Evolutionary conservation across 106 monocot species (phyloP).

Genomic region (Acorus gramineus): DNA sequence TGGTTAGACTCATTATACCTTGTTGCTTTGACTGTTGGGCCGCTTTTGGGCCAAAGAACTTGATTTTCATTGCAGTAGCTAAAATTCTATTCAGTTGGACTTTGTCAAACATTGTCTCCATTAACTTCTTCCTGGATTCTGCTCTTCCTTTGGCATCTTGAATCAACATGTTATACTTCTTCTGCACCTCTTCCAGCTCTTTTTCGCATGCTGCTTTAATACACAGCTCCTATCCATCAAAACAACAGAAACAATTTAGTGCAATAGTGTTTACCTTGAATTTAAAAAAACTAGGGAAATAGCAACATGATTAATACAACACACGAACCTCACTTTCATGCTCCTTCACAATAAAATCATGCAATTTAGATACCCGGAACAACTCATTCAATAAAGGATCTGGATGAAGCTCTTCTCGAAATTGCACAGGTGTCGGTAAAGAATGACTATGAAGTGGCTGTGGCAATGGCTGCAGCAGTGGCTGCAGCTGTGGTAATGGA

Average conservation of each 20-base stretch:
- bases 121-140: constrained; percentile 23
- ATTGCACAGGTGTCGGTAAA: constrained; percentile 14
- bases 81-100: constrained; percentile 43
- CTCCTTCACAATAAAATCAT: constrained; percentile 27
- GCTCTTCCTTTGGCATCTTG: constrained; percentile 32
- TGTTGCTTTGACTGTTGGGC: no score
- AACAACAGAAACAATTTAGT: neutral
- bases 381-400: constrained; percentile 58
- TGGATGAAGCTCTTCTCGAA: constrained; percentile 7
- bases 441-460: neutral
- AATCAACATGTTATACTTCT: constrained; percentile 44
- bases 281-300: neutral
- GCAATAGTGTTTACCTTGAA: neutral
- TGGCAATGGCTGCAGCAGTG: no score
- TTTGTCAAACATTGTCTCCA: constrained; percentile 41
- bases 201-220: constrained; percentile 28
- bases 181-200: constrained; percentile 45
- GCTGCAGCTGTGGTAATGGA: no score
- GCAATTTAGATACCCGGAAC: constrained; percentile 33
- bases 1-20: no score
- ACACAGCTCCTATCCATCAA: constrained; percentile 32
- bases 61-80: constrained; percentile 7
- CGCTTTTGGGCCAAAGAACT: no score
- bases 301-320: neutral
- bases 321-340: constrained; percentile 41